Conservation (phyloP, 371 early-diverging fungal genomes). For the Paraphysoderma sedebokerense region DNA sequence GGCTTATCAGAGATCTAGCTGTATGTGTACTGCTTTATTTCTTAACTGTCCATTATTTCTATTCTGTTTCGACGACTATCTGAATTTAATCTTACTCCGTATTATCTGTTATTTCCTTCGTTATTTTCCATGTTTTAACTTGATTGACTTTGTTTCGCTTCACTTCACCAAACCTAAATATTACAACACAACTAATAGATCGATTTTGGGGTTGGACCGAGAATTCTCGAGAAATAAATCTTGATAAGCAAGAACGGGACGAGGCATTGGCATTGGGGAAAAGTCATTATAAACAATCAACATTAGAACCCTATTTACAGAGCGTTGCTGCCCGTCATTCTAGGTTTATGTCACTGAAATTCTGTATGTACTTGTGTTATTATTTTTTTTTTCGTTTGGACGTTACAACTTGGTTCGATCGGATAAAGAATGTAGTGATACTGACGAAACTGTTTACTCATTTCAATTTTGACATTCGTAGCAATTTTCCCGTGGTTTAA, state of each 20-base stretch:
- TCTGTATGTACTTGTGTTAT: slow-evolving; percentile 28
- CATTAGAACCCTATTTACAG: slow-evolving; percentile 40
- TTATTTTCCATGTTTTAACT: background rate
- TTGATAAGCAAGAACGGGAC: slow-evolving; percentile 46
- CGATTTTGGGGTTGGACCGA: slow-evolving; percentile 91
- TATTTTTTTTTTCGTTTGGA: background rate
- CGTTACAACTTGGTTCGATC: background rate
- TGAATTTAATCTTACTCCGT: background rate
- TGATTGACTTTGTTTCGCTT: background rate
- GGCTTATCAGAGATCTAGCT: slow-evolving; percentile 42
- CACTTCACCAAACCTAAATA: background rate
- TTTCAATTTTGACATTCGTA: slow-evolving; percentile 7
- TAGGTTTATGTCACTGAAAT: slow-evolving; percentile 42
- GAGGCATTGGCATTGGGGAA: slow-evolving; percentile 46
- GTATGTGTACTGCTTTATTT: slow-evolving; percentile 21
- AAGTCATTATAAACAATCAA: slow-evolving; percentile 46
- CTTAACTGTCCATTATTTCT: background rate
- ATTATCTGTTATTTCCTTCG: slow-evolving; percentile 8
- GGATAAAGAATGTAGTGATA: background rate
- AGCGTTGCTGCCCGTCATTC: slow-evolving; percentile 49
- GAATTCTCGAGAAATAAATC: slow-evolving; percentile 59
- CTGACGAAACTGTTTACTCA: background rate
- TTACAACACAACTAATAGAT: slow-evolving; percentile 19
- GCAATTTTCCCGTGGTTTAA: slow-evolving; percentile 62
- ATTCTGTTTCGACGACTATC: background rate